Evolutionary conservation across 768 basidiomycete genomes (phyloP).

Genomic region (Nevesoporus exiguus): DNA sequence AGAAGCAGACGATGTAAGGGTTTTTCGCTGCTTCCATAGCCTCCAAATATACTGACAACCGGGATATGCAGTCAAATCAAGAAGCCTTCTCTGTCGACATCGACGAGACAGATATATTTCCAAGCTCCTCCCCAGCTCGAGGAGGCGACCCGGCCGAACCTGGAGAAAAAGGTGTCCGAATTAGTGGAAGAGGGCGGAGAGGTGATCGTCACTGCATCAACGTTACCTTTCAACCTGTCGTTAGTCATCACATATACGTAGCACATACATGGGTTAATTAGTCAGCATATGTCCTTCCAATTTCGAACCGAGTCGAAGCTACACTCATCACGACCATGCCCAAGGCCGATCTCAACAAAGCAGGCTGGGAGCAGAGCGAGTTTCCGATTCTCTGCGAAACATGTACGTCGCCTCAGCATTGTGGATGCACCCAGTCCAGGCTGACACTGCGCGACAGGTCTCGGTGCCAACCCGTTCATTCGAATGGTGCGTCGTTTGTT

Average conservation of each 20-base stretch:
- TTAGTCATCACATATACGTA: slow-evolving; percentile 58
- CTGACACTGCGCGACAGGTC: slow-evolving; percentile 44
- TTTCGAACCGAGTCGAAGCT: slow-evolving; percentile 5
- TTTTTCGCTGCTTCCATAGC: slow-evolving; percentile 11
- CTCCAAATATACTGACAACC: background rate
- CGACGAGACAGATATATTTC: slow-evolving; percentile 79
- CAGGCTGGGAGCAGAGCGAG: slow-evolving; percentile 91
- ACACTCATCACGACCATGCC: no score
- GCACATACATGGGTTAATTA: slow-evolving; percentile 18
- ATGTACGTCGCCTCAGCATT: slow-evolving; percentile 47
- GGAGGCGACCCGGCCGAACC: slow-evolving; percentile 83
- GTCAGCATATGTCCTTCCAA: slow-evolving; percentile 23
- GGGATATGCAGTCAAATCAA: slow-evolving; percentile 78
- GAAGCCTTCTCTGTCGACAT: slow-evolving; percentile 85
- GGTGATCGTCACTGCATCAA: slow-evolving; percentile 83
- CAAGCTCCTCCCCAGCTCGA: slow-evolving; percentile 93
- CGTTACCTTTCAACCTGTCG: slow-evolving; percentile 82
- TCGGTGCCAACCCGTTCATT: slow-evolving; percentile 89
- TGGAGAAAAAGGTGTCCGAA: slow-evolving; percentile 82
- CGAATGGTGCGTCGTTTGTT: slow-evolving; percentile 67
- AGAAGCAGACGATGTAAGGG: slow-evolving; percentile 85
- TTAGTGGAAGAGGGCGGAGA: slow-evolving; percentile 74
- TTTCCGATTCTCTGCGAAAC: slow-evolving; percentile 94
- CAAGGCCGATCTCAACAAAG: slow-evolving; percentile 93
- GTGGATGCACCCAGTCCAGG: background rate